These are phyloP conservation scores for Taphrina pruni DNA, from an alignment of 1,139 yeast species.

Conservation along the genomic window DNA sequence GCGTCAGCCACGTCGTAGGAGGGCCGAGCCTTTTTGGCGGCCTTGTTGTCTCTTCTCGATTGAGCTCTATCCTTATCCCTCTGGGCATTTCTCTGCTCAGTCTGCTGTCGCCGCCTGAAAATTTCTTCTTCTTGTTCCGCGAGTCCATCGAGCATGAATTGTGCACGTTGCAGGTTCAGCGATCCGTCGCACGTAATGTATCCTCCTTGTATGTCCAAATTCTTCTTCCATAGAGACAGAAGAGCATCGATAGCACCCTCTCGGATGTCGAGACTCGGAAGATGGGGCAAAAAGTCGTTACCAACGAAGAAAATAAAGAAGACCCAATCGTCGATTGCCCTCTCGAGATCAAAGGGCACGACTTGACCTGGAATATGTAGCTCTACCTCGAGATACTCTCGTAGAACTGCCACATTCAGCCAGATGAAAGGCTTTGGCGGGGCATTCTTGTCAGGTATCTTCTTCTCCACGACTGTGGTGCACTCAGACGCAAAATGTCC, in stretches of 20 bases:
- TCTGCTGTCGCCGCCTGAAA: constrained; percentile 69
- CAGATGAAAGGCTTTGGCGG: constrained; percentile 86
- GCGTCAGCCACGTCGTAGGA: constrained; percentile 29
- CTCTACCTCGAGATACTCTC: constrained; percentile 89
- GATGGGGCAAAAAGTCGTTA: constrained; percentile 95
- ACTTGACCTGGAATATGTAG: constrained; percentile 71
- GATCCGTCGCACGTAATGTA: constrained; percentile 88
- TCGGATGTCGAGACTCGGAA: constrained; percentile 92
- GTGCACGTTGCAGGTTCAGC: constrained; percentile 76
- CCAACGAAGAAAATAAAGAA: constrained; percentile 99
- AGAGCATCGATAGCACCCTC: constrained; percentile 89
- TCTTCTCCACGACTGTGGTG: constrained; percentile 47
- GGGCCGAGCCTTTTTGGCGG: constrained; percentile 33
- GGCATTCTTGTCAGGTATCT: constrained; percentile 60
- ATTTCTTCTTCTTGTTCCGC: constrained; percentile 81
- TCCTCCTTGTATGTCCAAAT: constrained; percentile 69
- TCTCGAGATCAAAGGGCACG: constrained; percentile 82
- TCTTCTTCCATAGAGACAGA: constrained; percentile 80
- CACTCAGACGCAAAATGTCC: constrained; percentile 47
- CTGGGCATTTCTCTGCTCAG: constrained; percentile 69
- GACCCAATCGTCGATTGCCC: constrained; percentile 99
- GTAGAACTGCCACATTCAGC: constrained; percentile 84
- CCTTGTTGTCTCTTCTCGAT: constrained; percentile 49
- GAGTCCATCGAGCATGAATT: constrained; percentile 66
- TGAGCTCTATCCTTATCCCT: constrained; percentile 65